A percentile compares a stretch with the other conserved stretches of the same genome.
Conservation (phyloP, 768 basidiomycete genomes). For the Lentinula aciculospora region DNA sequence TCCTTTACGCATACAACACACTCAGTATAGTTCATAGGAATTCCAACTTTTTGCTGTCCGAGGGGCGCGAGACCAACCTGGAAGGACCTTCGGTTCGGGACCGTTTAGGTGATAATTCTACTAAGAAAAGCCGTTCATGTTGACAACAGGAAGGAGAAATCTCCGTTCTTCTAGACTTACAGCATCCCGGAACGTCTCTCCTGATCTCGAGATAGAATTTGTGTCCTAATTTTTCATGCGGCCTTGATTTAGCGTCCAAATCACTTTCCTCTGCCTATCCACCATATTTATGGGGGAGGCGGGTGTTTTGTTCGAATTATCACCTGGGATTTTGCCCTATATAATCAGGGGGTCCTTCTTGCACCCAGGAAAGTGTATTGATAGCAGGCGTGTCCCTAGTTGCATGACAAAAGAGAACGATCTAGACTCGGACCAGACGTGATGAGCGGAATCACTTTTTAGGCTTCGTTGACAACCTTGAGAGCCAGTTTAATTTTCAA, state of each 20-base stretch:
- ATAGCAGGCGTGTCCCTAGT: neutral
- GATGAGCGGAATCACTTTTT: no score
- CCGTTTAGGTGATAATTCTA: slow-evolving; percentile 1
- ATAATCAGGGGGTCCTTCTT: no score
- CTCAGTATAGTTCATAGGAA: slow-evolving; percentile 1
- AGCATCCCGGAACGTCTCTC: neutral
- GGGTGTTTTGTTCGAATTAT: no score
- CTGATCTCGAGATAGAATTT: neutral
- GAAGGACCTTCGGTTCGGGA: neutral
- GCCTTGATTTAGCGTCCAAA: no score
- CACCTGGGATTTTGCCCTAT: no score
- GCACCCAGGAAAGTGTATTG: neutral
- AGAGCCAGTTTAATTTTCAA: neutral
- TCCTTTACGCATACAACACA: slow-evolving; percentile 7
- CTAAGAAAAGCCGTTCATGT: slow-evolving; percentile 2
- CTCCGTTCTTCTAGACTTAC: slow-evolving; percentile 4
- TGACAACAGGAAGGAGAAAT: neutral
- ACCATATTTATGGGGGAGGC: no score
- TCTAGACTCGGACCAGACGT: slow-evolving; percentile 5
- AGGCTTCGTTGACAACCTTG: slow-evolving; percentile 5
- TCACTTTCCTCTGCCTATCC: no score
- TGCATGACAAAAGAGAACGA: slow-evolving; percentile 1
- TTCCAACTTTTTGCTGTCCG: slow-evolving; percentile 3
- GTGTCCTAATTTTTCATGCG: no score
- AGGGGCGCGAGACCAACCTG: neutral